A percentile compares a stretch with the other conserved stretches of the same genome.
These are phyloP conservation scores for Cladophialophora psammophila DNA, from an alignment of 2,329 filamentous ascomycete species.

Conservation along the genomic window DNA sequence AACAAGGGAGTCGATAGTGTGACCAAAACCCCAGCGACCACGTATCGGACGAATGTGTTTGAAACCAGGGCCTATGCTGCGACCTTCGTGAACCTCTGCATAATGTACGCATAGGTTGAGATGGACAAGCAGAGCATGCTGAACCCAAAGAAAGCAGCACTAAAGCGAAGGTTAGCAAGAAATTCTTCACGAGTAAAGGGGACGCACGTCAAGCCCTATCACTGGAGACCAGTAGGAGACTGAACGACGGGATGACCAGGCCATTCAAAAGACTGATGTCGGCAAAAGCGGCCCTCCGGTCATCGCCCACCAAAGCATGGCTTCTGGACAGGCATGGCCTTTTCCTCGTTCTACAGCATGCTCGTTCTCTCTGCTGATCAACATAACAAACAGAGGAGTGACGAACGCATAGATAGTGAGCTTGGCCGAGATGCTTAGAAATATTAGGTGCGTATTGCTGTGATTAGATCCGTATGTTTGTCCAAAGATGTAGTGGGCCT, in stretches of 20 bases:
- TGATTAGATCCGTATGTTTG: slow-evolving; percentile 11
- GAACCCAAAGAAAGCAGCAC: slow-evolving; percentile 53
- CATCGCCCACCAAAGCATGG: slow-evolving; percentile 50
- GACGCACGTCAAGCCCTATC: slow-evolving; percentile 53
- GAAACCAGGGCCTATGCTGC: slow-evolving; percentile 58
- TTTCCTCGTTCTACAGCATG: slow-evolving; percentile 7
- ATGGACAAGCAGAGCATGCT: slow-evolving; percentile 60
- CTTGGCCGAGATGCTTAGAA: slow-evolving; percentile 8
- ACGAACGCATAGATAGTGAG: background rate
- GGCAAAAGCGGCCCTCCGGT: slow-evolving; percentile 57
- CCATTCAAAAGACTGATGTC: slow-evolving; percentile 65
- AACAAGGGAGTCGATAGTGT: slow-evolving; percentile 47
- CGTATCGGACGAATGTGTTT: slow-evolving; percentile 53
- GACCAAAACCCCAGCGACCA: slow-evolving; percentile 49
- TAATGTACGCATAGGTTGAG: slow-evolving; percentile 63
- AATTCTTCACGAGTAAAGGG: background rate
- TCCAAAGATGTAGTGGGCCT: slow-evolving; percentile 10
- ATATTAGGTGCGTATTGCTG: slow-evolving; percentile 9
- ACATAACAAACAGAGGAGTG: background rate
- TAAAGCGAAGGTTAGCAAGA: background rate
- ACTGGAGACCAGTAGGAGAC: slow-evolving; percentile 62
- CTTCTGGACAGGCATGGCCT: slow-evolving; percentile 50
- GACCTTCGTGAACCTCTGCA: slow-evolving; percentile 63
- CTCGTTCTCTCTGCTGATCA: background rate
- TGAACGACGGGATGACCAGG: slow-evolving; percentile 56